Percentiles rank a stretch among this genome's conserved stretches.
Evolutionary conservation across 2,329 filamentous ascomycete genomes (phyloP).

Genomic region (Monilinia fructigena): DNA sequence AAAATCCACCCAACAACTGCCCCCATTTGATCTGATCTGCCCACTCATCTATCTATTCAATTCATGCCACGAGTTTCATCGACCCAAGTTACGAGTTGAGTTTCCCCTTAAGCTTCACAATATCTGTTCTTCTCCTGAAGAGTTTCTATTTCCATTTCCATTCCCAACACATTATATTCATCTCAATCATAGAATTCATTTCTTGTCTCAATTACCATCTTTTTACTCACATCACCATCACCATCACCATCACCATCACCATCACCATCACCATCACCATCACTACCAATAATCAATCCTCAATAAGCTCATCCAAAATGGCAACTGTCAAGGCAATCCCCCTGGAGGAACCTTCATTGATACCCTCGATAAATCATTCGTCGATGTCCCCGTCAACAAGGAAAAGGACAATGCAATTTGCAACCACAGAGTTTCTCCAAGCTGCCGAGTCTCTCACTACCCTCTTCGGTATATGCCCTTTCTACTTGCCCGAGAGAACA

Average conservation of each 20-base stretch:
- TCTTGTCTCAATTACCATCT: background rate
- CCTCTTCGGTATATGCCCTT: conserved; percentile 68
- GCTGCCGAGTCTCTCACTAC: conserved; percentile 83
- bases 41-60: too few relatives aligned
- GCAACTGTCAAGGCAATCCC: conserved; percentile 35
- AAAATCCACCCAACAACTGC: background rate
- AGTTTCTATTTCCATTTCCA: too few relatives aligned
- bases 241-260: background rate
- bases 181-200: background rate
- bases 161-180: background rate
- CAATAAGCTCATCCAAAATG: conserved; percentile 28
- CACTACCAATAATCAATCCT: background rate
- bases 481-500: background rate
- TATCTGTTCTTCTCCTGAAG: conserved; percentile 9
- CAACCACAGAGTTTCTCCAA: conserved; percentile 85
- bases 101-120: conserved; percentile 1
- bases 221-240: too few relatives aligned
- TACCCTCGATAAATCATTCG: conserved; percentile 79
- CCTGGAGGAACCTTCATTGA: conserved; percentile 71
- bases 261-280: background rate
- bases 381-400: conserved; percentile 73
- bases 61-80: conserved; percentile 20
- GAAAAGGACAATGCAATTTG: conserved; percentile 76
- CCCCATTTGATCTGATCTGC: too few relatives aligned
- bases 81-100: background rate